Conservation (phyloP, 208 protist genomes). For the Leishmania tropica region DNA sequence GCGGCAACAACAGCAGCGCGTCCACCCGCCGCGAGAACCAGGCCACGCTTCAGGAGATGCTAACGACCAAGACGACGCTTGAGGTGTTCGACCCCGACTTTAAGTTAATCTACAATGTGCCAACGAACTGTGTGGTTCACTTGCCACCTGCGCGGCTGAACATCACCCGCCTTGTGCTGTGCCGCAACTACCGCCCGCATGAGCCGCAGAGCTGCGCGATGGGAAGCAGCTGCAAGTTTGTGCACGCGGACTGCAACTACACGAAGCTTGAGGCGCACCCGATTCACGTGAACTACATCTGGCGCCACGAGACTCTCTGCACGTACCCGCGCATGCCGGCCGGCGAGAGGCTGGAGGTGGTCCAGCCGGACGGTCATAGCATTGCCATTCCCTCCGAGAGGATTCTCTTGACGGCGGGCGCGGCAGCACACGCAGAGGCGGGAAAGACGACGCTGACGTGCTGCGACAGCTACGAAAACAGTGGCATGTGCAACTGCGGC, state of each 20-base stretch:
- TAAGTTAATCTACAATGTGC: slow-evolving; percentile 64
- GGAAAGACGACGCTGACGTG: neutral
- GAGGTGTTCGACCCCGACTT: slow-evolving; percentile 78
- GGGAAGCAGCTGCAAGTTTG: slow-evolving; percentile 78
- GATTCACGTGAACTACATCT: slow-evolving; percentile 88
- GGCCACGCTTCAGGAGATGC: slow-evolving; percentile 5
- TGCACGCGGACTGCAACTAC: slow-evolving; percentile 71
- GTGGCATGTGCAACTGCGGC: slow-evolving; percentile 80
- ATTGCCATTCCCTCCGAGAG: slow-evolving; percentile 37
- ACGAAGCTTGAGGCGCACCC: slow-evolving; percentile 50
- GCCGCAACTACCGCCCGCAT: slow-evolving; percentile 66
- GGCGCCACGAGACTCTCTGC: slow-evolving; percentile 60
- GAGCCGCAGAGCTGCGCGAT: slow-evolving; percentile 61
- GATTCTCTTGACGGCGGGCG: slow-evolving; percentile 32
- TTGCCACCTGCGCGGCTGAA: slow-evolving; percentile 70
- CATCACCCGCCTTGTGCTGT: slow-evolving; percentile 85
- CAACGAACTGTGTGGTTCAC: slow-evolving; percentile 53
- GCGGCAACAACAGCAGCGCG: slow-evolving; percentile 1
- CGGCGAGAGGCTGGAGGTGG: slow-evolving; percentile 13
- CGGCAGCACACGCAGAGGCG: slow-evolving; percentile 5
- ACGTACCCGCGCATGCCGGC: slow-evolving; percentile 68
- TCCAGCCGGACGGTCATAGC: slow-evolving; percentile 32
- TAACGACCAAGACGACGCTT: slow-evolving; percentile 10
- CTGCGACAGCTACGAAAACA: slow-evolving; percentile 38
- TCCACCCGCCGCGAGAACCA: slow-evolving; percentile 9